phyloP scores from a whole-genome alignment of 2,329 filamentous ascomycete genomes.

The Aspergillus amoenus region DNA sequence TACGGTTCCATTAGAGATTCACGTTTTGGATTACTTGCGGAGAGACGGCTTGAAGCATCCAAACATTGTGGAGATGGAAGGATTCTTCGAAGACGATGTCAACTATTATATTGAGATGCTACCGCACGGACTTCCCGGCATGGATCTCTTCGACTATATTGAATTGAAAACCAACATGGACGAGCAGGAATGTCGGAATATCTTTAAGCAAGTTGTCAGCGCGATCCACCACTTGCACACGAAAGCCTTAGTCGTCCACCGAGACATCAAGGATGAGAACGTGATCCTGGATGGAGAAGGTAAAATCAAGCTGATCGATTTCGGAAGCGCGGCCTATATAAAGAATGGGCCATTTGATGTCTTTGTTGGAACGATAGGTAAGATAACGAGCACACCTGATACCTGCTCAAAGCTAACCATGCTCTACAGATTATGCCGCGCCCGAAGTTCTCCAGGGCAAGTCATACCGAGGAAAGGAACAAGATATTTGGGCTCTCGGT shows the following conservation, averaged over 20 bases:
- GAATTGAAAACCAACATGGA: conserved; percentile 96
- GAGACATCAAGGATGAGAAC: conserved; percentile 99
- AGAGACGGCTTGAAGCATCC: conserved; percentile 65
- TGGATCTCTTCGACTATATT: conserved; percentile 99
- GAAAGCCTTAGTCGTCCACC: conserved; percentile 87
- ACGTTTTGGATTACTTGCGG: conserved; percentile 90
- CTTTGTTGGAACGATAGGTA: conserved; percentile 97
- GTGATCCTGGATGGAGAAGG: conserved; percentile 94
- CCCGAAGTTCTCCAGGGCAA: conserved; percentile 94
- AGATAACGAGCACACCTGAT: conserved; percentile 31
- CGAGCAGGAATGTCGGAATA: conserved; percentile 87
- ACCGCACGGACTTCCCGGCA: conserved; percentile 89
- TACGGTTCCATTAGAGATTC: conserved; percentile 94
- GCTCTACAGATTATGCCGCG: conserved; percentile 79
- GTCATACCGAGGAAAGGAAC: conserved; percentile 91
- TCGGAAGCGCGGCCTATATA: conserved; percentile 96
- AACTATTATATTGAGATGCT: conserved; percentile 99
- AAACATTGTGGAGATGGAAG: conserved; percentile 68
- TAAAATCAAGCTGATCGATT: conserved; percentile 95
- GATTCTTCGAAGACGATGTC: conserved; percentile 62
- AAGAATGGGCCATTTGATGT: conserved; percentile 98
- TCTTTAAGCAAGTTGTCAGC: conserved; percentile 88
- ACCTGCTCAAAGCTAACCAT: not conserved
- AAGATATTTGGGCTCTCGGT: conserved; percentile 96
- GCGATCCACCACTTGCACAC: conserved; percentile 90